Evolutionary conservation across 2,329 filamentous ascomycete genomes (phyloP), one percentile per base, ranked within the genome.

Genomic region (Venturia pyrina): DNA sequence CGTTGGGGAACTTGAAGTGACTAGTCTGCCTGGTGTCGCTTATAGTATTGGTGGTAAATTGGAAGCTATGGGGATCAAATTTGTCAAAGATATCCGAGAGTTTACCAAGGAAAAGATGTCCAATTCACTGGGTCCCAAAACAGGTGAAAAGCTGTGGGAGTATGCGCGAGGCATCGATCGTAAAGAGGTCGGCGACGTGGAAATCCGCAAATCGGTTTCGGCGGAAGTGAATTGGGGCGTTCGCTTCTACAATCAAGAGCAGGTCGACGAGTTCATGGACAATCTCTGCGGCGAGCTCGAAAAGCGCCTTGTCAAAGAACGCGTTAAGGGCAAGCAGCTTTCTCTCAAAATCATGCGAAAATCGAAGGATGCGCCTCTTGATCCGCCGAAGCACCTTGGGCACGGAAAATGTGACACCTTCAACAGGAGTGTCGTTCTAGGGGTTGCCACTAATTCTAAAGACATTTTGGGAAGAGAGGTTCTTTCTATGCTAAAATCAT

Each of bases 211-310:
- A 73, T 98, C 93, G 0, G 91, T 99, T 0, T 98, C 95, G 1
- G 93, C 93, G 0, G 95, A 99, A 74, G 91, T 99, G 68, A 99
- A 95, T 71, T 99, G 95, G 95, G 95, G 96, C 2, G 96, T 99
- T 66, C 87, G 95, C 6, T 99, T 99, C 73, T 86, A 95, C 70
- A 96, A 84, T 67, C 91, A 97, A 72, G 83, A 85, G n/a, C 93
- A 99, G 76, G 93, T 92, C 0, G 93, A 98, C 67, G 91, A 96
- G 69, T 99, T 99, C 74, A 83, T 98, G 40, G 80, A 86, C 68
- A 95, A 90, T 69, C 79, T 99, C 0, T 95, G 90, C 72, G 88
- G 88, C 66, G 95, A 99, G 75, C 79, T 99, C 7, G 87, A 93
- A 70, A 88, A 87, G 66, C 85, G 95, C 1, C 78, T 99, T 21